Evolutionary conservation across 106 monocot genomes (phyloP).

Genomic region (Platanthera guangdongensis): DNA sequence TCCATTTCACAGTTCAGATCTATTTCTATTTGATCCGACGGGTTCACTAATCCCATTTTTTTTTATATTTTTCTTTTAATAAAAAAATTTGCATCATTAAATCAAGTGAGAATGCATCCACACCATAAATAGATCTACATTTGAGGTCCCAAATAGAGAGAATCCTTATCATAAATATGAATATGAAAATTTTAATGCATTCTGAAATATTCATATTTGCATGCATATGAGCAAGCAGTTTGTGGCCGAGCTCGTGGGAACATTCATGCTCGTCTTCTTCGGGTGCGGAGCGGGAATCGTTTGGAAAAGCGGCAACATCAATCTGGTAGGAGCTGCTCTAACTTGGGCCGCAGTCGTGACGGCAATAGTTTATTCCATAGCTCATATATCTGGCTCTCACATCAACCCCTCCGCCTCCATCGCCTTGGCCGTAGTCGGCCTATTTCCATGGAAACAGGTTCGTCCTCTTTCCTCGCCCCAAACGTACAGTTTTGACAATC

Average conservation of each 20-base stretch:
- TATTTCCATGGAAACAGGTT: not conserved
- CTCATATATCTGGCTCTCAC: not conserved
- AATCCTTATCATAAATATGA: no score
- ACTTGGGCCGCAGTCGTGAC: not conserved
- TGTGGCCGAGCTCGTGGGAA: not conserved
- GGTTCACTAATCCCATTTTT: no score
- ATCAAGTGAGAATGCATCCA: no score
- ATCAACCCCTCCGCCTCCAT: not conserved
- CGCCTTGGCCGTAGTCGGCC: not conserved
- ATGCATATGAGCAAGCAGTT: not conserved
- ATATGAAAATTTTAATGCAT: no score
- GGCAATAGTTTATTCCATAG: not conserved
- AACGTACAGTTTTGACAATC: no score
- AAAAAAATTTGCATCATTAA: no score
- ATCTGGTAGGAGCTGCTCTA: not conserved
- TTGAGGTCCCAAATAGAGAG: no score
- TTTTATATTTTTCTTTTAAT: no score
- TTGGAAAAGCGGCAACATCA: not conserved
- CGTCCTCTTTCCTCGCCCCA: not conserved
- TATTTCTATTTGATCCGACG: no score
- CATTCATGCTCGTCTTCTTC: not conserved
- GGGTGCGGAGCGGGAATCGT: not conserved
- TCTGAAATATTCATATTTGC: no score
- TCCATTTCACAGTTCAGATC: no score
- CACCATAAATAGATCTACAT: no score